Conservation (phyloP, 495 filamentous ascomycete species). For the Aspergillus homomorphus region DNA sequence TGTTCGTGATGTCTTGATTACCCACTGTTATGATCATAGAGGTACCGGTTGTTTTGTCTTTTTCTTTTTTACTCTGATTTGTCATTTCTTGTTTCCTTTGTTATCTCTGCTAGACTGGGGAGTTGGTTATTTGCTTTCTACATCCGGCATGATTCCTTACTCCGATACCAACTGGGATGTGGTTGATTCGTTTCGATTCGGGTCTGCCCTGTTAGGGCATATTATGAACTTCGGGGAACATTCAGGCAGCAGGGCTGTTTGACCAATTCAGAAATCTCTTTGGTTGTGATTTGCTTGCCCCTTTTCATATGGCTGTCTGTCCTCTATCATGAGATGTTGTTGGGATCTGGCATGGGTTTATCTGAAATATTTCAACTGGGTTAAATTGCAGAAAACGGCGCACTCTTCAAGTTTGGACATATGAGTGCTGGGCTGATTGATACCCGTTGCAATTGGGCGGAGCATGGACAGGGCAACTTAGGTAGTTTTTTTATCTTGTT, state of each 20-base stretch:
- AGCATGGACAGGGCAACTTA: slow-evolving; percentile 18
- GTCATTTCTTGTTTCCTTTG: slow-evolving; percentile 26
- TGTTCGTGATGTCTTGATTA: slow-evolving; percentile 27
- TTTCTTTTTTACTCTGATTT: slow-evolving; percentile 21
- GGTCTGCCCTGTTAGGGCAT: slow-evolving; percentile 23
- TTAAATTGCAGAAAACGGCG: slow-evolving; percentile 6
- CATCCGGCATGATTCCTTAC: slow-evolving; percentile 31
- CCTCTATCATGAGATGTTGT: neutral
- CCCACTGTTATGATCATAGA: slow-evolving; percentile 46
- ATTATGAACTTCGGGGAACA: slow-evolving; percentile 15
- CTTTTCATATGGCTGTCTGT: slow-evolving; percentile 14
- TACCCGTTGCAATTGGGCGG: slow-evolving; percentile 19
- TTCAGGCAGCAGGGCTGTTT: slow-evolving; percentile 20
- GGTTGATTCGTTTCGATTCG: slow-evolving; percentile 20
- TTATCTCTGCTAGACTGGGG: slow-evolving; percentile 43
- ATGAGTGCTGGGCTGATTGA: slow-evolving; percentile 10
- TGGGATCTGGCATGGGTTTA: slow-evolving; percentile 1
- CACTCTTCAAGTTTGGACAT: neutral
- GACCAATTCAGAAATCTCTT: slow-evolving; percentile 20
- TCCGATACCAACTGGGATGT: slow-evolving; percentile 35
- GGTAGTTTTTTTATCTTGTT: slow-evolving; percentile 11
- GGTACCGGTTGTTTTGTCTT: slow-evolving; percentile 40
- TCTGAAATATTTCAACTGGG: slow-evolving; percentile 7
- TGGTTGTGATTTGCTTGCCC: slow-evolving; percentile 15
- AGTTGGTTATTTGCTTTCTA: slow-evolving; percentile 33